Conservation (phyloP, 2,329 filamentous ascomycete species). For the Thielaviopsis musarum region DNA sequence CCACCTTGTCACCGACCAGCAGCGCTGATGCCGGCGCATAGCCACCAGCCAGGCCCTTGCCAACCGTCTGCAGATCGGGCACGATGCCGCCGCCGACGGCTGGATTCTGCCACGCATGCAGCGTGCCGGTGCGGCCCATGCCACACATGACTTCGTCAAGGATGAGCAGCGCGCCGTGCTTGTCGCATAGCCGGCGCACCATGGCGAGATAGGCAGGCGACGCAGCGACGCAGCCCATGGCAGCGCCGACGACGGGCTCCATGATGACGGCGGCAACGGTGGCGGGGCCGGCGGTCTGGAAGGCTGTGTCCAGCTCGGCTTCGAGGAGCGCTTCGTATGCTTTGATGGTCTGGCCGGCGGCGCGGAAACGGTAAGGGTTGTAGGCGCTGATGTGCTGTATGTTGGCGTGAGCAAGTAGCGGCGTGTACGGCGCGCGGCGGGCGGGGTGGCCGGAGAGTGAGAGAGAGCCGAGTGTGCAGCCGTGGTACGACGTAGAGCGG, state of each 20-base stretch:
- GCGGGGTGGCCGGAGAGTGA: slow-evolving; percentile 44
- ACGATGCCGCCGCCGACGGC: slow-evolving; percentile 24
- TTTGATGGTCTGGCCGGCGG: slow-evolving; percentile 32
- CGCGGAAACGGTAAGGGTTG: slow-evolving; percentile 43
- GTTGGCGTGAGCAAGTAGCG: slow-evolving; percentile 35
- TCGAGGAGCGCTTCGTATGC: slow-evolving; percentile 45
- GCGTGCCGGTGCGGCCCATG: slow-evolving; percentile 38
- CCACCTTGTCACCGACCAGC: slow-evolving; percentile 34
- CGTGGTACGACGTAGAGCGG: slow-evolving; percentile 29
- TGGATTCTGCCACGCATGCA: slow-evolving; percentile 43
- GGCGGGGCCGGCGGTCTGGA: slow-evolving; percentile 43
- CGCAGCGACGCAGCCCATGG: slow-evolving; percentile 48
- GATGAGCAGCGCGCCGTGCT: slow-evolving; percentile 57
- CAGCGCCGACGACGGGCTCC: slow-evolving; percentile 57
- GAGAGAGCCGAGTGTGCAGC: slow-evolving; percentile 43
- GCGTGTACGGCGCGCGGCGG: slow-evolving; percentile 44
- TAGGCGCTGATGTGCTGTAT: slow-evolving; percentile 49
- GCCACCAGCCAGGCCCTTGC: slow-evolving; percentile 49
- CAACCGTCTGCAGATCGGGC: slow-evolving; percentile 50
- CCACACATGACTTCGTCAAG: slow-evolving; percentile 66
- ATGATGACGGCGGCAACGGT: slow-evolving; percentile 57
- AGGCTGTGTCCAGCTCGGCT: slow-evolving; percentile 49
- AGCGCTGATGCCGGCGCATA: slow-evolving; percentile 45
- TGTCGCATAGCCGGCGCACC: slow-evolving; percentile 50
- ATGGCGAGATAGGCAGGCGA: slow-evolving; percentile 52